Percentiles rank a stretch among this genome's conserved stretches.
Evolutionary conservation across 2,329 filamentous ascomycete species (phyloP).

Genomic region (Whalleya microplaca): DNA sequence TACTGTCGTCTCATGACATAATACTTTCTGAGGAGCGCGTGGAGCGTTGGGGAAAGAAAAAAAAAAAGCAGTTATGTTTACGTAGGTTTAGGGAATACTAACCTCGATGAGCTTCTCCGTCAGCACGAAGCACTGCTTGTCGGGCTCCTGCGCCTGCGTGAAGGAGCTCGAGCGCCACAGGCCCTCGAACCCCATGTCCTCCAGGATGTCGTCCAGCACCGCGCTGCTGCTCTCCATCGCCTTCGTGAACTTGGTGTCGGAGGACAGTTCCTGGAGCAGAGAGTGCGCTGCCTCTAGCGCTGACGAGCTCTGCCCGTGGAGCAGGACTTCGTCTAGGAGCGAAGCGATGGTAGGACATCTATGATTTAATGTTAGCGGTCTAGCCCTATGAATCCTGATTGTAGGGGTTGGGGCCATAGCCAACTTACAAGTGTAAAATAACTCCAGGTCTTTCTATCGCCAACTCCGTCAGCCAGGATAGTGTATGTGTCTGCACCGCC

Average conservation of each 20-base stretch:
- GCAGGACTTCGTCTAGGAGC: slow-evolving; percentile 63
- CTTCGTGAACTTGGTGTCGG: slow-evolving; percentile 54
- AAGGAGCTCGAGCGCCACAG: slow-evolving; percentile 63
- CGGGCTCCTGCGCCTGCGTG: slow-evolving; percentile 51
- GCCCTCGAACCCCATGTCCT: slow-evolving; percentile 65
- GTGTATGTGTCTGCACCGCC: slow-evolving; percentile 59
- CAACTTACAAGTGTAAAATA: slow-evolving; percentile 60
- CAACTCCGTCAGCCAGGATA: slow-evolving; percentile 63
- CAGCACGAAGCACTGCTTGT: slow-evolving; percentile 55
- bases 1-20: neutral
- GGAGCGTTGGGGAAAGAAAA: no score
- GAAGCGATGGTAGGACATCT: slow-evolving; percentile 61
- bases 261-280: slow-evolving; percentile 62
- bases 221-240: slow-evolving; percentile 51
- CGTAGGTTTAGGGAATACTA: slow-evolving; percentile 28
- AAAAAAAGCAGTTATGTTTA: no score
- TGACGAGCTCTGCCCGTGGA: slow-evolving; percentile 64
- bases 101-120: slow-evolving; percentile 67
- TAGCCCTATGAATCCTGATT: neutral
- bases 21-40: no score
- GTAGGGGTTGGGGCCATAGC: neutral
- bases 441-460: slow-evolving; percentile 59
- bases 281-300: slow-evolving; percentile 65
- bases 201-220: slow-evolving; percentile 57
- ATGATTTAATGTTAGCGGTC: slow-evolving; percentile 20